These are phyloP conservation scores for Hypomyces perniciosus DNA, from an alignment of 2,329 filamentous ascomycete genomes.

Conservation along the genomic window DNA sequence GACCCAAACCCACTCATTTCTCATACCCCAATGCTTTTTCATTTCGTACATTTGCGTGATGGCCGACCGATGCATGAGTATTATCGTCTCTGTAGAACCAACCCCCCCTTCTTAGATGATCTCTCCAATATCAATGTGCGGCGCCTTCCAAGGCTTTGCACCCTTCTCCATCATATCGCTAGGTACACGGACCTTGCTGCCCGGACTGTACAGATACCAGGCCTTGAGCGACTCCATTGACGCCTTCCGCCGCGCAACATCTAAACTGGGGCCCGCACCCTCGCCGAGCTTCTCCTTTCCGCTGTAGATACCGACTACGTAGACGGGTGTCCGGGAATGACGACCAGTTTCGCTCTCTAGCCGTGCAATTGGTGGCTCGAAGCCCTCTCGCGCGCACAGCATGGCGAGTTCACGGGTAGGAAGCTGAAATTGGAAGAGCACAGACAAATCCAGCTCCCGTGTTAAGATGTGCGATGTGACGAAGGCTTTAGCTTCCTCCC, in stretches of 20 bases:
- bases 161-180: conserved; percentile 62
- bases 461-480: conserved; percentile 78
- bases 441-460: conserved; percentile 67
- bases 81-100: conserved; percentile 3
- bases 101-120: conserved; percentile 42
- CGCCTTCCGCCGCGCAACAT: conserved; percentile 72
- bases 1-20: conserved; percentile 7
- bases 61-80: conserved; percentile 1
- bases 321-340: conserved; percentile 77
- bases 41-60: conserved; percentile 11
- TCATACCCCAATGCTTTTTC: conserved; percentile 10
- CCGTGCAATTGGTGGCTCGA: conserved; percentile 79
- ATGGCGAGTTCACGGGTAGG: conserved; percentile 78
- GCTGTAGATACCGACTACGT: conserved; percentile 88
- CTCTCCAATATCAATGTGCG: conserved; percentile 65
- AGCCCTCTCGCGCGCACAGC: conserved; percentile 83
- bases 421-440: conserved; percentile 76
- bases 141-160: conserved; percentile 59
- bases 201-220: conserved; percentile 94
- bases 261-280: conserved; percentile 71
- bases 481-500: conserved; percentile 73
- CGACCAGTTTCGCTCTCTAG: conserved; percentile 89
- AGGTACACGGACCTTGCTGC: conserved; percentile 56
- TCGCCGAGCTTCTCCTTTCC: conserved; percentile 89
- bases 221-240: conserved; percentile 80